These are phyloP conservation scores for Botryobasidium botryosum DNA, from an alignment of 768 basidiomycete genomes.

Conservation along the genomic window DNA sequence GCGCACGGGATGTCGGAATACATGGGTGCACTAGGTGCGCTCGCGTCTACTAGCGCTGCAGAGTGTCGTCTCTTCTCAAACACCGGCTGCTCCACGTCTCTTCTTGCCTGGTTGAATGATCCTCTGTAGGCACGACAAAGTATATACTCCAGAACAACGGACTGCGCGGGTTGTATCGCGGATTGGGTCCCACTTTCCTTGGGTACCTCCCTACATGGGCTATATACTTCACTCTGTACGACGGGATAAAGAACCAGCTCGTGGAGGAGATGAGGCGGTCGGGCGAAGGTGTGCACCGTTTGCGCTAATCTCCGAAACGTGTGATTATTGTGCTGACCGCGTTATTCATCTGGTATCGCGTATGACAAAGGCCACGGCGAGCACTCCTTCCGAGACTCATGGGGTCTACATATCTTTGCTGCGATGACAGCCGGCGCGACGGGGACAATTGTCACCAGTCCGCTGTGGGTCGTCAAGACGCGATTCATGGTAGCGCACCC, in stretches of 20 bases:
- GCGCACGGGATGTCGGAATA: constrained; percentile 55
- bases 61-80: too few species aligned
- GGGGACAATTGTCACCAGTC: constrained; percentile 88
- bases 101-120: constrained; percentile 4
- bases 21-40: constrained; percentile 56
- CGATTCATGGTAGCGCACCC: constrained; percentile 76
- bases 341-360: too few species aligned
- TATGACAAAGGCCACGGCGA: too few species aligned
- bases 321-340: too few species aligned
- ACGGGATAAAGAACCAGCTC: constrained; percentile 60
- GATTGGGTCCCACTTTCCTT: constrained; percentile 89
- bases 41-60: constrained; percentile 6
- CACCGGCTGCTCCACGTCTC: constrained; percentile 12
- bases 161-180: constrained; percentile 80
- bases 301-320: too few species aligned
- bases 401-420: constrained; percentile 79
- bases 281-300: too few species aligned
- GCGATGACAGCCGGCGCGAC: constrained; percentile 92
- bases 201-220: constrained; percentile 99
- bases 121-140: constrained; percentile 33
- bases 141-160: constrained; percentile 50
- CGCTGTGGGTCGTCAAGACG: constrained; percentile 97
- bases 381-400: constrained; percentile 47
- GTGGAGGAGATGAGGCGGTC: too few species aligned
- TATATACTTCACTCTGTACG: constrained; percentile 96